These are phyloP conservation scores for Bassia scoparia DNA, from an alignment of 148 eudicot species.

Conservation along the genomic window DNA sequence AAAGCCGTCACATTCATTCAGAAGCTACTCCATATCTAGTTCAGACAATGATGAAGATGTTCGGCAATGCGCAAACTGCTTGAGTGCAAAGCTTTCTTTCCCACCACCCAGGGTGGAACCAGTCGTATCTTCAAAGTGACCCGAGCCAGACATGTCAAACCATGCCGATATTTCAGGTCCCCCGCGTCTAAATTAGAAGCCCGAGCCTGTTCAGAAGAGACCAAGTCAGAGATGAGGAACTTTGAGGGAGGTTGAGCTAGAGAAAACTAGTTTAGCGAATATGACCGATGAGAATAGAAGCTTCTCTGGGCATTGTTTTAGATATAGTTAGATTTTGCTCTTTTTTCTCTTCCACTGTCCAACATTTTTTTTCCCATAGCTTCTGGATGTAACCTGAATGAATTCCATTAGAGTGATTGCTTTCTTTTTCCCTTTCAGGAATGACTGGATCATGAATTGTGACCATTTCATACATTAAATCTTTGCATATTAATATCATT, in stretches of 20 bases:
- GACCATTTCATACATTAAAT: constrained; percentile 3
- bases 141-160: constrained; percentile 53
- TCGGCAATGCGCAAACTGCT: constrained; percentile 64
- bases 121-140: constrained; percentile 66
- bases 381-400: constrained; percentile 14
- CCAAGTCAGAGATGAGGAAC: constrained; percentile 75
- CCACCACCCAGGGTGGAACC: constrained; percentile 42
- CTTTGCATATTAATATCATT: constrained; percentile 13
- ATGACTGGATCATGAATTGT: constrained; percentile 2
- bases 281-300: constrained; percentile 18
- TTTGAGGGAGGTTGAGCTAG: constrained; percentile 53
- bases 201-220: constrained; percentile 83
- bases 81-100: constrained; percentile 41
- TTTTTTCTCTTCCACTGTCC: background rate
- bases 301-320: constrained; percentile 22
- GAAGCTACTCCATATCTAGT: constrained; percentile 90
- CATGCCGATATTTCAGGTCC: constrained; percentile 37
- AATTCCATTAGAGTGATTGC: constrained; percentile 12
- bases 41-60: constrained; percentile 81
- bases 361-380: constrained; percentile 8
- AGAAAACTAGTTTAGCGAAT: constrained; percentile 25
- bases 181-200: constrained; percentile 72
- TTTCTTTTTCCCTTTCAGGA: background rate
- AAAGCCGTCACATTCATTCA: constrained; percentile 76
- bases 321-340: constrained; percentile 21